phyloP scores from a whole-genome alignment of 2,329 filamentous ascomycete genomes.

The Aureobasidium sp. region DNA sequence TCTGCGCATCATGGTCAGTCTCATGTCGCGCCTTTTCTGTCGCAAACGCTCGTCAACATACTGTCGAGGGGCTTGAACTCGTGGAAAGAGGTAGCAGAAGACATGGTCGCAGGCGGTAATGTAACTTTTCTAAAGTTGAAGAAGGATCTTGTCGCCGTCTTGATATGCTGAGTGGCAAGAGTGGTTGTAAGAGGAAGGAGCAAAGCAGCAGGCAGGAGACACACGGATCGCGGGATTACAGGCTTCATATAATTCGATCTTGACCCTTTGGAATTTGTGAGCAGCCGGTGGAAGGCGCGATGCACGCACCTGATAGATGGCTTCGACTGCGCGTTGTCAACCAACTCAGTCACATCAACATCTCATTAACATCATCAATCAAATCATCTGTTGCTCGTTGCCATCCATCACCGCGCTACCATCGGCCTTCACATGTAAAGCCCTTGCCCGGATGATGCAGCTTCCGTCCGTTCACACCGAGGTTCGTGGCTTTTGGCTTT shows the following conservation, averaged over 20 bases:
- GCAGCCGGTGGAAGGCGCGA: too few relatives aligned
- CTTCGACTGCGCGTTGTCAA: too few relatives aligned
- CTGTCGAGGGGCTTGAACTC: slow-evolving; percentile 80
- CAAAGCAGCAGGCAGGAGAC: background rate
- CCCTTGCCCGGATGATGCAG: slow-evolving; percentile 4
- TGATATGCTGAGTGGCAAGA: background rate
- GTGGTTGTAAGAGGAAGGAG: background rate
- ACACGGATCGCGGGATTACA: background rate
- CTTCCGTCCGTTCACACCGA: background rate
- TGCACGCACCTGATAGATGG: too few relatives aligned
- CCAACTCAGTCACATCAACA: too few relatives aligned
- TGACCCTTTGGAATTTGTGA: slow-evolving; percentile 3
- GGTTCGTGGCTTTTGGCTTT: background rate
- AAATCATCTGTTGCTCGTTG: too few relatives aligned
- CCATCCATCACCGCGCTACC: too few relatives aligned
- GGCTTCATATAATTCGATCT: slow-evolving; percentile 2
- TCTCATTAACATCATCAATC: too few relatives aligned
- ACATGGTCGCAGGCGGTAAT: slow-evolving; percentile 42
- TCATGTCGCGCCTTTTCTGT: slow-evolving; percentile 17
- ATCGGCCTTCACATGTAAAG: slow-evolving; percentile 1
- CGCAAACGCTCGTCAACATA: slow-evolving; percentile 41
- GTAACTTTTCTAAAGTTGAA: background rate
- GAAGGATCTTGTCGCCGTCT: background rate
- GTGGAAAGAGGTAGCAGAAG: slow-evolving; percentile 66
- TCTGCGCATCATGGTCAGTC: slow-evolving; percentile 43